Percentiles rank a stretch among this genome's conserved stretches.
These are phyloP conservation scores for Rhodosporidiobolus odoratus DNA, from an alignment of 768 basidiomycete species.

Conservation along the genomic window DNA sequence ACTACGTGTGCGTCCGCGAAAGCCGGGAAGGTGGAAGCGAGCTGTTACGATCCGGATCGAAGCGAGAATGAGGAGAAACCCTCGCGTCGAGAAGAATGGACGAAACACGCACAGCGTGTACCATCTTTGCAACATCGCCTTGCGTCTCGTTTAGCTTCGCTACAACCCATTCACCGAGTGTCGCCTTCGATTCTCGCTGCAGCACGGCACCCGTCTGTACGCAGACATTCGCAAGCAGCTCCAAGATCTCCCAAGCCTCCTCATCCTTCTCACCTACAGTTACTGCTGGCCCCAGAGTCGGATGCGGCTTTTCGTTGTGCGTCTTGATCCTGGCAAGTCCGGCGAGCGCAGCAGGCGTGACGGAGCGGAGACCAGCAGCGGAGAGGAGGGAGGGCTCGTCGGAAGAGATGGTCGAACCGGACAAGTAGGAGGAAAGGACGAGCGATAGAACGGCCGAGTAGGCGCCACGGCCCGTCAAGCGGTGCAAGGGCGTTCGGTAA, in stretches of 20 bases:
- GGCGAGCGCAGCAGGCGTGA: constrained; percentile 59
- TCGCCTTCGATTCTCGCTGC: constrained; percentile 57
- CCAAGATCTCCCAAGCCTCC: constrained; percentile 67
- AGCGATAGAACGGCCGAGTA: constrained; percentile 77
- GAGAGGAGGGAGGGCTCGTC: constrained; percentile 55
- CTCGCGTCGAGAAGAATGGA: background rate
- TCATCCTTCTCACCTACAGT: constrained; percentile 64
- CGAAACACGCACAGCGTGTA: constrained; percentile 57
- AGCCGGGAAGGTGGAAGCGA: constrained; percentile 70
- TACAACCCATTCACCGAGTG: constrained; percentile 69
- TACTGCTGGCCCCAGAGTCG: constrained; percentile 55
- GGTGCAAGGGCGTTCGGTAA: constrained; percentile 68
- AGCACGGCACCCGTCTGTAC: constrained; percentile 70
- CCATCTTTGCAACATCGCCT: constrained; percentile 48
- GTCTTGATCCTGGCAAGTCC: constrained; percentile 66
- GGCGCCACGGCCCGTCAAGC: constrained; percentile 68
- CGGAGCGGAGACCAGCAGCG: constrained; percentile 60
- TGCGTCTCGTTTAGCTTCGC: constrained; percentile 60
- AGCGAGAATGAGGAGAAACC: background rate
- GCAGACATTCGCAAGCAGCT: constrained; percentile 58
- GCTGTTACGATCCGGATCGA: constrained; percentile 50
- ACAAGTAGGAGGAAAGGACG: constrained; percentile 62
- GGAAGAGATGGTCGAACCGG: constrained; percentile 53
- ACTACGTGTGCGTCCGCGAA: constrained; percentile 73
- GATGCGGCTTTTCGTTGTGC: constrained; percentile 66